Percentiles rank a stretch among this genome's conserved stretches.
phyloP scores from a whole-genome alignment of 352 stramenopile species.

The Pythium coloratum region DNA sequence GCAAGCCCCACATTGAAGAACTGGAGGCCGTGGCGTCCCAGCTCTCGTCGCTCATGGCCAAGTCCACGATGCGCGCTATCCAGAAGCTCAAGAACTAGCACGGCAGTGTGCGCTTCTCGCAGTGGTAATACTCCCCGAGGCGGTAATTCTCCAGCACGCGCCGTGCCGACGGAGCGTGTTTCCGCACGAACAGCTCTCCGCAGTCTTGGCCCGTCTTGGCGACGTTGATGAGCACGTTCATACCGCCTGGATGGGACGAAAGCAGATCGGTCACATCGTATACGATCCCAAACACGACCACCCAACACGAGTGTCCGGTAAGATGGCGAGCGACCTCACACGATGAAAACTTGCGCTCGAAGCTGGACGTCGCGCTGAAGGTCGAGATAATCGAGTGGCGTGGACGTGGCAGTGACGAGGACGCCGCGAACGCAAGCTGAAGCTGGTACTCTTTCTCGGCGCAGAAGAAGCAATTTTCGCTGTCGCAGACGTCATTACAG shows the following conservation, averaged over 20 bases:
- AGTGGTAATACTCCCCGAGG: slow-evolving; percentile 65
- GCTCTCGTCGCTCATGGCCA: slow-evolving; percentile 29
- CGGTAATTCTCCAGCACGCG: slow-evolving; percentile 57
- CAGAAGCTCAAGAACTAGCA: slow-evolving; percentile 53
- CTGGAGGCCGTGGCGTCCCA: slow-evolving; percentile 13
- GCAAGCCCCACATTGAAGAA: slow-evolving; percentile 19
- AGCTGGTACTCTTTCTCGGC: slow-evolving; percentile 77
- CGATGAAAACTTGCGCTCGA: slow-evolving; percentile 77
- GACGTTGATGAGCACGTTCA: slow-evolving; percentile 56
- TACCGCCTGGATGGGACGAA: slow-evolving; percentile 84
- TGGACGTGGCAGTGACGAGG: slow-evolving; percentile 12
- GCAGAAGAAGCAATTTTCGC: slow-evolving; percentile 68
- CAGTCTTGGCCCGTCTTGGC: slow-evolving; percentile 56
- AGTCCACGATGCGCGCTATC: slow-evolving; percentile 44
- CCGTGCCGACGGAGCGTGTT: slow-evolving; percentile 45
- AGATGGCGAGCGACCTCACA: slow-evolving; percentile 89
- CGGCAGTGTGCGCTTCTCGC: slow-evolving; percentile 42
- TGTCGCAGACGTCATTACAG: slow-evolving; percentile 76
- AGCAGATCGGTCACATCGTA: slow-evolving; percentile 93
- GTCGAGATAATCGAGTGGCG: background rate
- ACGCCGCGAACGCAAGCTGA: slow-evolving; percentile 39
- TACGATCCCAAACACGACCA: slow-evolving; percentile 83
- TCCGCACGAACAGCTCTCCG: slow-evolving; percentile 43
- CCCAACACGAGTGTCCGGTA: slow-evolving; percentile 85
- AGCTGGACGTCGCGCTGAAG: slow-evolving; percentile 24